phyloP scores from a whole-genome alignment of 371 early-diverging fungal species.

The Apophysomyces sp. region DNA sequence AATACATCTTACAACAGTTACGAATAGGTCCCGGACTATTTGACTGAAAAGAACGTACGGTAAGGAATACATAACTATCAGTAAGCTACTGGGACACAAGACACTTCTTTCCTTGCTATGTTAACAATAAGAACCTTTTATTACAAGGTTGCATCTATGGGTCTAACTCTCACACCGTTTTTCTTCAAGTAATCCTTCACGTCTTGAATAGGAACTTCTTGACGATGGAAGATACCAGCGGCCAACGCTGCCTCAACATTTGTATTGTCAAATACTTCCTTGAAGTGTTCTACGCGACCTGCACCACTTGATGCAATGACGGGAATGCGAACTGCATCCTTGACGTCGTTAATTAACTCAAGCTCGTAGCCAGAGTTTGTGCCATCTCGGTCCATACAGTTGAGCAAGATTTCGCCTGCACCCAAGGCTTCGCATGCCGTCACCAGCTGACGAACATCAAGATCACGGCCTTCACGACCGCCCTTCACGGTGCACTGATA shows the following conservation, averaged over 20 bases:
- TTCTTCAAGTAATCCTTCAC: constrained; percentile 76
- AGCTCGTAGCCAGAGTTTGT: constrained; percentile 95
- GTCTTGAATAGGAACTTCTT: constrained; percentile 83
- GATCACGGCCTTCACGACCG: constrained; percentile 92
- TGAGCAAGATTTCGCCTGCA: constrained; percentile 94
- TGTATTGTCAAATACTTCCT: constrained; percentile 79
- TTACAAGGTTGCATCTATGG: constrained; percentile 27
- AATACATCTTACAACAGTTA: too few species aligned
- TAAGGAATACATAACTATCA: too few species aligned
- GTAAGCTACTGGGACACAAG: too few species aligned
- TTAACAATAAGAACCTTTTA: not conserved
- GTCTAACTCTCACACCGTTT: constrained; percentile 42
- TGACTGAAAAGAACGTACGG: too few species aligned
- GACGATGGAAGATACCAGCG: constrained; percentile 96
- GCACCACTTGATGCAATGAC: constrained; percentile 98
- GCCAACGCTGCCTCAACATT: constrained; percentile 95
- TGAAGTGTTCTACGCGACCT: constrained; percentile 84
- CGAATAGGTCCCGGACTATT: too few species aligned
- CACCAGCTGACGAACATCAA: constrained; percentile 91
- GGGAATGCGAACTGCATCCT: constrained; percentile 80
- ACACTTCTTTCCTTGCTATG: too few species aligned
- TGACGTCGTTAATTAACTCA: constrained; percentile 78
- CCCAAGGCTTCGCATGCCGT: constrained; percentile 87
- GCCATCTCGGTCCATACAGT: constrained; percentile 97
- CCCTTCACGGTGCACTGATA: constrained; percentile 98